Evolutionary conservation across 139 green algal species (phyloP).

Genomic region (Pedinophyceae sp.): DNA sequence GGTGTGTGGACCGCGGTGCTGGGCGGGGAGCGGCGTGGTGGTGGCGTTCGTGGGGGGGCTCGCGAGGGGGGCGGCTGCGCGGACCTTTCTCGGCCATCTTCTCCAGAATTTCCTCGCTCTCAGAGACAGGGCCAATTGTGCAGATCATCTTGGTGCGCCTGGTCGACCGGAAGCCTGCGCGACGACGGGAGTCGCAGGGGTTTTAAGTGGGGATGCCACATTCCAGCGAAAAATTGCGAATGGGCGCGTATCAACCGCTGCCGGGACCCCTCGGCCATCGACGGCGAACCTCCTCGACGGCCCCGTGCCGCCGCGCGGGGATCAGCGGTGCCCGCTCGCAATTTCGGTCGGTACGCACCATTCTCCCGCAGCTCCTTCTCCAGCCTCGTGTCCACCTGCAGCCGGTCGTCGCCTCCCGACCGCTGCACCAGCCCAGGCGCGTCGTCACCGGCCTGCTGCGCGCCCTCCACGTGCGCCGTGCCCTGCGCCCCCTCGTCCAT

Average conservation of each 20-base stretch:
- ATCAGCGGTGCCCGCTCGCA: too few species aligned
- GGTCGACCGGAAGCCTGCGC: conserved; percentile 25
- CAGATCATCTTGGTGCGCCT: conserved; percentile 47
- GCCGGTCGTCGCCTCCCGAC: too few species aligned
- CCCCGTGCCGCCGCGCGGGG: too few species aligned
- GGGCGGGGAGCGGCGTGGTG: too few species aligned
- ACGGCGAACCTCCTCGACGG: background rate
- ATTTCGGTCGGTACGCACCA: too few species aligned
- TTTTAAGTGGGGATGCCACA: background rate
- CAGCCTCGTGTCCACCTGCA: conserved; percentile 20
- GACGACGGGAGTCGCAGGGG: background rate
- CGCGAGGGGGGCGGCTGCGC: too few species aligned
- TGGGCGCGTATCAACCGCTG: background rate
- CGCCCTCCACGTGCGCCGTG: too few species aligned
- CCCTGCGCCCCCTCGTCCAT: too few species aligned
- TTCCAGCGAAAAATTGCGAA: background rate
- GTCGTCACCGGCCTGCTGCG: too few species aligned
- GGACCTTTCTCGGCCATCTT: conserved; percentile 28
- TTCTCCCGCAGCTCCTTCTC: conserved; percentile 27
- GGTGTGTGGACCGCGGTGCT: too few species aligned
- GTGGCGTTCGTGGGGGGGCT: too few species aligned
- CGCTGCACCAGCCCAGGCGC: too few species aligned
- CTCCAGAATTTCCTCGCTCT: conserved; percentile 29
- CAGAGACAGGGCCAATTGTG: conserved; percentile 49
- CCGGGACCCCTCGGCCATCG: background rate